phyloP scores from a whole-genome alignment of 164 flowering plant genomes.

The Sextonia rubra region DNA sequence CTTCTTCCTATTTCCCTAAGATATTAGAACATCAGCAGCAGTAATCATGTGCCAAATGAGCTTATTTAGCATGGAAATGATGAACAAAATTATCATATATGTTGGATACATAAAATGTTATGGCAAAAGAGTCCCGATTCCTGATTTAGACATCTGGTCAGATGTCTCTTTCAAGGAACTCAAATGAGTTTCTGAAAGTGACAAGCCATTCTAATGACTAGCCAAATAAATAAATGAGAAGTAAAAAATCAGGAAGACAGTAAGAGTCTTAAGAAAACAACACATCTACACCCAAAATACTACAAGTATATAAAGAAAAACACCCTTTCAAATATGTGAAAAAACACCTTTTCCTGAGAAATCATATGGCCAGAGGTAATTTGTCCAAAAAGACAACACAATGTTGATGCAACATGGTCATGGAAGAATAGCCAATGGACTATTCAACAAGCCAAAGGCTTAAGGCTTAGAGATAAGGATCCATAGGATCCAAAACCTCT shows the following conservation, averaged over 20 bases:
- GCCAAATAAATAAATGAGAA: neutral
- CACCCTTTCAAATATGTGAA: neutral
- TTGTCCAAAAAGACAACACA: neutral
- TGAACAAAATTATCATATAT: neutral
- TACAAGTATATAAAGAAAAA: neutral
- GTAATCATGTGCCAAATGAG: neutral
- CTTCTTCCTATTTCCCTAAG: too few relatives aligned
- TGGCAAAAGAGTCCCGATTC: neutral
- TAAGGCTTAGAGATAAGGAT: too few relatives aligned
- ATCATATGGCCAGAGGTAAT: neutral
- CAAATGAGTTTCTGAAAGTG: neutral
- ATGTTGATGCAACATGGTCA: too few relatives aligned
- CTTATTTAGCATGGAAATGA: neutral
- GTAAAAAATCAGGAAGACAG: neutral
- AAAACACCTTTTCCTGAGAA: neutral
- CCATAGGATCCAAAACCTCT: too few relatives aligned
- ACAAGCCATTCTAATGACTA: neutral
- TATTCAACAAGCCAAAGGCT: too few relatives aligned
- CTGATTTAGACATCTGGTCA: neutral
- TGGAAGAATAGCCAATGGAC: too few relatives aligned
- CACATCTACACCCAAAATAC: neutral
- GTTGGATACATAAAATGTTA: neutral
- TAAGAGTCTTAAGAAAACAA: neutral
- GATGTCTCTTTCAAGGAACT: neutral
- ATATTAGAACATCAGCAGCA: neutral